These are phyloP conservation scores for Globisporangium solare DNA, from an alignment of 352 stramenopile species.

Conservation along the genomic window DNA sequence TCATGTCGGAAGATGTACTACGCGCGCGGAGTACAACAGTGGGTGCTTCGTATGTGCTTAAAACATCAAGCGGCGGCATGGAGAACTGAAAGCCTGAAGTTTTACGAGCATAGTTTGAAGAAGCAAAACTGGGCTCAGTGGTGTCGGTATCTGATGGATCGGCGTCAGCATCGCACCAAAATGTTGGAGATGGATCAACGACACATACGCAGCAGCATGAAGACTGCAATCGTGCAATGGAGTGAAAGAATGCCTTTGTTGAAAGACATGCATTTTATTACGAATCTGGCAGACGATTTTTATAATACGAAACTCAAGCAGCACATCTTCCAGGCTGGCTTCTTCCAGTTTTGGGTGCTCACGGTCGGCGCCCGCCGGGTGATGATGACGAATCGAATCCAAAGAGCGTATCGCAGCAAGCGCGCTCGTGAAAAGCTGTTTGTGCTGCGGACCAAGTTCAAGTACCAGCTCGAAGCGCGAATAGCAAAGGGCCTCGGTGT, in stretches of 20 bases:
- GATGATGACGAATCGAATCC: slow-evolving; percentile 30
- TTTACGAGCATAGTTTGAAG: neutral
- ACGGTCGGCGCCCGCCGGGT: slow-evolving; percentile 23
- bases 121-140: slow-evolving; percentile 15
- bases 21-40: slow-evolving; percentile 6
- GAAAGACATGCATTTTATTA: slow-evolving; percentile 22
- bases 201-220: neutral
- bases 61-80: neutral
- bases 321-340: slow-evolving; percentile 21
- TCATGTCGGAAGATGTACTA: neutral
- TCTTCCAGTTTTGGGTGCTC: slow-evolving; percentile 26
- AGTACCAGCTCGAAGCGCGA: slow-evolving; percentile 27
- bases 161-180: slow-evolving; percentile 1
- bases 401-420: slow-evolving; percentile 22
- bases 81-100: slow-evolving; percentile 1
- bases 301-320: slow-evolving; percentile 15
- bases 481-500: slow-evolving; percentile 17
- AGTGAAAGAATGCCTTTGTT: slow-evolving; percentile 18
- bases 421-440: slow-evolving; percentile 27
- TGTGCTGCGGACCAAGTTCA: slow-evolving; percentile 26
- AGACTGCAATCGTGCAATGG: slow-evolving; percentile 11
- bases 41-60: slow-evolving; percentile 13
- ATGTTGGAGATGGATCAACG: slow-evolving; percentile 17
- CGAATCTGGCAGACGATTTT: slow-evolving; percentile 16
- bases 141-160: slow-evolving; percentile 16